Percentiles rank a stretch among this genome's conserved stretches.
Evolutionary conservation across 352 stramenopile species (phyloP).

Genomic region (Globisporangium sylvaticum): DNA sequence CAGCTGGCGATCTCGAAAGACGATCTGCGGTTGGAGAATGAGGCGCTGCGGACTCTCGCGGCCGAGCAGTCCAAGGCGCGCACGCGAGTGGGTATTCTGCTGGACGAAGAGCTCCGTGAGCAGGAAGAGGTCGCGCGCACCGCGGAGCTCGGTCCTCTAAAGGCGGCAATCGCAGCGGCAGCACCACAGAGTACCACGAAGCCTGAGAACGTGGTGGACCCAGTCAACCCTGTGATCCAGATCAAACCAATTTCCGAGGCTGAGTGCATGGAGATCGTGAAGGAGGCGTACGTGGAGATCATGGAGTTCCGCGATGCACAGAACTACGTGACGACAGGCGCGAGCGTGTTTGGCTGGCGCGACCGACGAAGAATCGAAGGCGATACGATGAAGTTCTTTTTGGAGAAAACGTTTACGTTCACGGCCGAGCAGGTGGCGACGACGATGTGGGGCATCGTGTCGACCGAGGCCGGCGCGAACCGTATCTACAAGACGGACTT

Average conservation of each 20-base stretch:
- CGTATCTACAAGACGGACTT: conserved; percentile 60
- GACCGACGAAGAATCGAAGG: conserved; percentile 46
- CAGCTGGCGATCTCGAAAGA: conserved; percentile 53
- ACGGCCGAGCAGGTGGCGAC: conserved; percentile 35
- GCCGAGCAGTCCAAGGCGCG: conserved; percentile 59
- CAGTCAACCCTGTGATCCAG: conserved; percentile 6
- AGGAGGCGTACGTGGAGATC: conserved; percentile 43
- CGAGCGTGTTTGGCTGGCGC: conserved; percentile 60
- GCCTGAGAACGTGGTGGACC: neutral
- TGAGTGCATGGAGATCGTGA: conserved; percentile 44
- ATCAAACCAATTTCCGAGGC: conserved; percentile 33
- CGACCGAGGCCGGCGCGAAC: conserved; percentile 45
- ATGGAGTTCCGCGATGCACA: conserved; percentile 35
- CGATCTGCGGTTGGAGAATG: conserved; percentile 54
- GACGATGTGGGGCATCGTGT: conserved; percentile 59
- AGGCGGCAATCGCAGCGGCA: neutral
- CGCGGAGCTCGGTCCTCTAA: neutral
- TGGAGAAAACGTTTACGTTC: conserved; percentile 58
- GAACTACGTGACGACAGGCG: conserved; percentile 41
- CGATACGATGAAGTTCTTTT: conserved; percentile 53
- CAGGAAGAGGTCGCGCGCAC: conserved; percentile 4
- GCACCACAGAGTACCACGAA: conserved; percentile 14
- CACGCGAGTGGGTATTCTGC: conserved; percentile 51
- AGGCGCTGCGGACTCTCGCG: conserved; percentile 34
- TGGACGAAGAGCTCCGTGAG: conserved; percentile 54